Conservation (phyloP, 768 basidiomycete genomes). For the Suillus clintonianus region DNA sequence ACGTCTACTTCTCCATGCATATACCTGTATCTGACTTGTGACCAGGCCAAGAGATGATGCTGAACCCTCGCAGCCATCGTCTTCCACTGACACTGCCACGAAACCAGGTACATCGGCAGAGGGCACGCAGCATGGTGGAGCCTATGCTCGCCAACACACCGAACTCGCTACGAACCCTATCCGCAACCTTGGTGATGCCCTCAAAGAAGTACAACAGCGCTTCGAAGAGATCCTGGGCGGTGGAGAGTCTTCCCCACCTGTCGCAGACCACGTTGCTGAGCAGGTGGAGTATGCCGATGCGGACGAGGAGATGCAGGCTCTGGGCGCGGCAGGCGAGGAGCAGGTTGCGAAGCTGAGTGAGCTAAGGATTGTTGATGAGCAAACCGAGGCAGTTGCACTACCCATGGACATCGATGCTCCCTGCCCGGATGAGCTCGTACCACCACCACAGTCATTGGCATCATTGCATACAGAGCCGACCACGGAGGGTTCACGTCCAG, state of each 20-base stretch:
- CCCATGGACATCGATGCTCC: slow-evolving; percentile 58
- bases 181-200: slow-evolving; percentile 81
- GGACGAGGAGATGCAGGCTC: slow-evolving; percentile 80
- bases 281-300: slow-evolving; percentile 80
- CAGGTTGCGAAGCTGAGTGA: slow-evolving; percentile 81
- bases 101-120: slow-evolving; percentile 38
- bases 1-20: background rate
- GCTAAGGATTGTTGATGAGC: slow-evolving; percentile 72
- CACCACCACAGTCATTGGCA: slow-evolving; percentile 21
- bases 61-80: slow-evolving; percentile 1
- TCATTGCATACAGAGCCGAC: slow-evolving; percentile 30
- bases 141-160: slow-evolving; percentile 40
- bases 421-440: slow-evolving; percentile 20
- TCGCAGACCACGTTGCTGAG: slow-evolving; percentile 40
- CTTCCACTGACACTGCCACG: slow-evolving; percentile 10
- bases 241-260: slow-evolving; percentile 32
- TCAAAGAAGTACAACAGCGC: slow-evolving; percentile 80
- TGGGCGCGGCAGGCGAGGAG: slow-evolving; percentile 85
- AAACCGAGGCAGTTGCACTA: slow-evolving; percentile 33
- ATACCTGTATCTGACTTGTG: background rate
- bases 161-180: slow-evolving; percentile 52
- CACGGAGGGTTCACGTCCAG: slow-evolving; percentile 24
- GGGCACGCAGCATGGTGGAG: slow-evolving; percentile 49
- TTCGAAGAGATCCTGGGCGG: slow-evolving; percentile 76
- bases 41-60: slow-evolving; percentile 4